phyloP scores from a whole-genome alignment of 129 eudicot species.

The Daucus carota region DH1_v3.0 NC_030387.2:25387001-25387500 shows the following conservation, averaged over 20 bases:
- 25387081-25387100: conserved; percentile 39
- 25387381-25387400: conserved; percentile 83
- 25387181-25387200: conserved; percentile 23
- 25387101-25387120: conserved; percentile 70
- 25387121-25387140: conserved; percentile 66
- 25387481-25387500: conserved; percentile 71
- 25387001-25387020: conserved; percentile 92
- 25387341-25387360: conserved; percentile 29
- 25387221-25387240: conserved; percentile 69
- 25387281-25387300: conserved; percentile 62
- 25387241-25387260: conserved; percentile 73
- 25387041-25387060: conserved; percentile 63
- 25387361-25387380: conserved; percentile 86
- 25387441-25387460: neutral
- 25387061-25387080: conserved; percentile 32
- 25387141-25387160: conserved; percentile 70
- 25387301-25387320: conserved; percentile 72
- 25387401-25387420: conserved; percentile 76
- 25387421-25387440: conserved; percentile 35
- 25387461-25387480: conserved; percentile 82
- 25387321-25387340: conserved; percentile 14
- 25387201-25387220: conserved; percentile 68
- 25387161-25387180: conserved; percentile 70
- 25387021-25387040: conserved; percentile 74
- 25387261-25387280: conserved; percentile 57